Evolutionary conservation across 2,329 filamentous ascomycete genomes (phyloP), one percentile per base, ranked within the genome.

Genomic region (Aureobasidium leucospermi): DNA sequence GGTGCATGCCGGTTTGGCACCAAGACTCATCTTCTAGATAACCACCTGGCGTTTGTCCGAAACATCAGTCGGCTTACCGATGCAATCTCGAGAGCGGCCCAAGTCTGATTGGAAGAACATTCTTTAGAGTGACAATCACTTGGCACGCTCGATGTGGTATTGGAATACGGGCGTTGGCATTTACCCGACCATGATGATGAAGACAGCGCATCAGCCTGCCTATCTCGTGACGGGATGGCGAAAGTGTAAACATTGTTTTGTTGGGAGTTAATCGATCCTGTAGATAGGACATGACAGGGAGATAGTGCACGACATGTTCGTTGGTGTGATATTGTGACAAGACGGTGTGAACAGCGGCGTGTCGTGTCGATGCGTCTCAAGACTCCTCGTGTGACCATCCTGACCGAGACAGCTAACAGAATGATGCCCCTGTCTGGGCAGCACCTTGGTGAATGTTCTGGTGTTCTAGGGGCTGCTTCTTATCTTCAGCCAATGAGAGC

Each of bases 201-300:
- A 10, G 36, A 41, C 28, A n/a, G 10, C 38, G 52, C 52, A 56
- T 45, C 16, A 11, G 52, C 52, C 38, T 56, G 23, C 52, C 52
- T 38, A 56, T 56, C 41, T 46, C 13, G 52, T 36, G 41, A 46
- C 19, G 28, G 19, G 16, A 11, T 29, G 7, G 13, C 19, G 52
- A 56, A 55, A 56, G 52, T 56, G 31, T 56, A 55, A 55, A 56
- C 38, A 29, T 46, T 46, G 16, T 45, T 46, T 31, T 38, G 23
- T 11, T 47, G 10, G 51, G 39, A 31, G 38, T 32, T 28, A 23
- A 43, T 32, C 39, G 29, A 43, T 23, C 39, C 28, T 42, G 39
- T 28, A 10, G 16, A 32, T 16, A 55, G 51, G 51, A 23, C 51
- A 55, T n/a, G 38, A 28, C 38, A 7, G 31, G 9, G 9, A 23